Conservation (phyloP, 441 rosid species). For the Breynia disticha region DNA sequence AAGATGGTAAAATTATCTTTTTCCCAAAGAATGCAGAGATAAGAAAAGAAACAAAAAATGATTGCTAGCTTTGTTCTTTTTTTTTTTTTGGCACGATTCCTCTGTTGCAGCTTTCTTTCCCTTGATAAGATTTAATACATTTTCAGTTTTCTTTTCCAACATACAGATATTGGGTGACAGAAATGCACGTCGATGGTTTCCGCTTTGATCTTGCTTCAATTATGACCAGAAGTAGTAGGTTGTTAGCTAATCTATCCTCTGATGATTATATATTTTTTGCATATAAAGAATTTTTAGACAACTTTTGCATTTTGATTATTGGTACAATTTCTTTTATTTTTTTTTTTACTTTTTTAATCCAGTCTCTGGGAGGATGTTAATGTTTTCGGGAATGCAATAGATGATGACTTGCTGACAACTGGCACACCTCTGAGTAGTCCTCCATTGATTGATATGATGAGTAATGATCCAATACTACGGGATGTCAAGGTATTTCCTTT, state of each 20-base stretch:
- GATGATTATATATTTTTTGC: constrained; percentile 3
- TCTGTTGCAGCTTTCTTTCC: neutral
- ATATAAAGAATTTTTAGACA: neutral
- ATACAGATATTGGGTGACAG: constrained; percentile 91
- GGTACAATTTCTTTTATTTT: constrained; percentile 10
- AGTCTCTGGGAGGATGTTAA: constrained; percentile 88
- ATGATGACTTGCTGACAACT: constrained; percentile 63
- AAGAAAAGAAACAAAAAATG: too few relatives aligned
- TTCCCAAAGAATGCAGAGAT: too few relatives aligned
- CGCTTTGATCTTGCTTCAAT: constrained; percentile 99
- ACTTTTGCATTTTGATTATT: constrained; percentile 11
- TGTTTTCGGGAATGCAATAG: constrained; percentile 61
- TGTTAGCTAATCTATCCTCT: constrained; percentile 13
- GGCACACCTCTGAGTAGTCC: constrained; percentile 81
- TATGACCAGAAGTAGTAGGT: constrained; percentile 95
- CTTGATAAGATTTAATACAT: neutral
- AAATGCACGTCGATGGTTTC: constrained; percentile 97
- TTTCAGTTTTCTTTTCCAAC: constrained; percentile 16
- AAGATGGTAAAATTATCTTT: too few relatives aligned
- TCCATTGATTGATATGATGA: constrained; percentile 83
- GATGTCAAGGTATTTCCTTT: constrained; percentile 64
- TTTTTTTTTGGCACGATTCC: too few relatives aligned
- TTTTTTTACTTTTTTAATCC: constrained; percentile 14
- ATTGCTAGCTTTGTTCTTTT: too few relatives aligned
- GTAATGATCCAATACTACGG: constrained; percentile 82